Evolutionary conservation across 2,329 filamentous ascomycete genomes (phyloP).

Genomic region (Dryadomyces sulphureus): DNA sequence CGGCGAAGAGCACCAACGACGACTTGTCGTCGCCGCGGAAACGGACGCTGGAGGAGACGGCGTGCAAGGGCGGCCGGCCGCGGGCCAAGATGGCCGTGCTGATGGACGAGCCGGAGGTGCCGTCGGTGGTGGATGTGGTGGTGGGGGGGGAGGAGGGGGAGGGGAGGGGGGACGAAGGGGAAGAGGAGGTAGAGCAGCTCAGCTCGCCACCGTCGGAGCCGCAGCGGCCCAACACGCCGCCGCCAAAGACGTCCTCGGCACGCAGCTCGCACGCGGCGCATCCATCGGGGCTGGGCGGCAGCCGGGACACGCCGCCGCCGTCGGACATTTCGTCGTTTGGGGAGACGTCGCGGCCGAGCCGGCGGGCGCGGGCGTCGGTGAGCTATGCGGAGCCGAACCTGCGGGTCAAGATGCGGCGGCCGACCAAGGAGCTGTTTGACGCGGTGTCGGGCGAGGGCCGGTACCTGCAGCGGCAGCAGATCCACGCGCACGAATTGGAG

Average conservation of each 20-base stretch:
- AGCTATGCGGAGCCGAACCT: slow-evolving; percentile 76
- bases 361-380: slow-evolving; percentile 51
- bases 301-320: slow-evolving; percentile 44
- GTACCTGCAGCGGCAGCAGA: slow-evolving; percentile 20
- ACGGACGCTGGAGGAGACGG: slow-evolving; percentile 13
- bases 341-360: slow-evolving; percentile 47
- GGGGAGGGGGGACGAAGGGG: background rate
- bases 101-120: slow-evolving; percentile 15
- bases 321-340: slow-evolving; percentile 38
- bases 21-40: slow-evolving; percentile 46
- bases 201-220: background rate
- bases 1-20: slow-evolving; percentile 45
- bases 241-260: background rate
- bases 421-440: slow-evolving; percentile 61
- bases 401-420: slow-evolving; percentile 69
- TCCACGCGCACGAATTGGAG: background rate
- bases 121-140: slow-evolving; percentile 1
- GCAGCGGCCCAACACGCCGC: slow-evolving; percentile 7
- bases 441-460: slow-evolving; percentile 54
- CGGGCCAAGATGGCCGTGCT: slow-evolving; percentile 12
- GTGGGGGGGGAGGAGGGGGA: background rate
- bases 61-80: slow-evolving; percentile 2
- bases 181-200: background rate
- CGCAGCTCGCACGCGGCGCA: slow-evolving; percentile 11
- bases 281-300: slow-evolving; percentile 15